Evolutionary conservation across 176 grass and related monocot genomes (phyloP).

Genomic region (Musa schizocarpa): DNA sequence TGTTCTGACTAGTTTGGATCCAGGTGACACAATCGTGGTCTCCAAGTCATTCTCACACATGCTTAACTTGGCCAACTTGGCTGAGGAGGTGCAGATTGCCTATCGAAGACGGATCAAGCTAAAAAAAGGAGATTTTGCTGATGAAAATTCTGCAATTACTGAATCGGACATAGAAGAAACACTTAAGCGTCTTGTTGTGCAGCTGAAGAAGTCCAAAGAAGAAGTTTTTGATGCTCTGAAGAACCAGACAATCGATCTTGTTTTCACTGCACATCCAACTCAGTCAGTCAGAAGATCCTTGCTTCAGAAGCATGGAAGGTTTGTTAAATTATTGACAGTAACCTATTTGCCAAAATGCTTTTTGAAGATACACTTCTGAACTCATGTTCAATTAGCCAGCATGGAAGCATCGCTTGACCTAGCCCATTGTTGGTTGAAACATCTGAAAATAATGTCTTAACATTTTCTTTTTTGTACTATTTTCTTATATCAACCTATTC

Average conservation of each 20-base stretch:
- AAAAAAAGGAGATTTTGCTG: constrained; percentile 10
- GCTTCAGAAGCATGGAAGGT: constrained; percentile 15
- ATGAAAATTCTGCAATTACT: constrained; percentile 13
- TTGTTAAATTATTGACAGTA: neutral
- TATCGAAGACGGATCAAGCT: constrained; percentile 5
- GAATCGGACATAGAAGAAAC: constrained; percentile 10
- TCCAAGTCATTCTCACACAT: constrained; percentile 16
- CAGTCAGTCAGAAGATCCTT: constrained; percentile 9
- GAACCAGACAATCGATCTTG: constrained; percentile 15
- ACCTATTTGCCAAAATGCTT: neutral
- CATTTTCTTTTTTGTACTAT: neutral
- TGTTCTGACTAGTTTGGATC: constrained; percentile 8
- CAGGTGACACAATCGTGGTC: constrained; percentile 6
- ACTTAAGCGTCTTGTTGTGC: constrained; percentile 2
- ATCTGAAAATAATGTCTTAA: neutral
- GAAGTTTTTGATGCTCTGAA: constrained; percentile 16
- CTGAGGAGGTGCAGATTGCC: constrained; percentile 17
- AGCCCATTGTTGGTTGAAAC: no score
- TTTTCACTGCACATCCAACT: constrained; percentile 12
- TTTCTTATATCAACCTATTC: neutral
- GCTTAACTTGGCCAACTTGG: constrained; percentile 16
- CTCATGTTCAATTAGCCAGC: neutral
- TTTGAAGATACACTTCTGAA: neutral
- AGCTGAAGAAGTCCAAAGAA: constrained; percentile 11
- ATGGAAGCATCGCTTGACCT: neutral